These are phyloP conservation scores for Syzygium aromaticum DNA, from an alignment of 345 rosid genomes.

Conservation along the genomic window DNA sequence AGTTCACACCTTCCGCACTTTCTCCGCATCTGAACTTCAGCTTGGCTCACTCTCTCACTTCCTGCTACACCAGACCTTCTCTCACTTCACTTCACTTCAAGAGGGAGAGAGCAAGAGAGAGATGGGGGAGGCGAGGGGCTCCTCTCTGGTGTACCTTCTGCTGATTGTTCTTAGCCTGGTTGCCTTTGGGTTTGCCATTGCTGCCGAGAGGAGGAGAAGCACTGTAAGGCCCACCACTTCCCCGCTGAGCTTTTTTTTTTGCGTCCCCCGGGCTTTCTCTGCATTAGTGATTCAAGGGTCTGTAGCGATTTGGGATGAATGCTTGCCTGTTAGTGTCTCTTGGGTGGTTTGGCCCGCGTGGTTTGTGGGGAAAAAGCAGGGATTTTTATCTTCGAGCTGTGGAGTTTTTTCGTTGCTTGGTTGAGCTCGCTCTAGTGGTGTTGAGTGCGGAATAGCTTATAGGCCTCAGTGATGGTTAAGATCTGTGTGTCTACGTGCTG, in stretches of 20 bases:
- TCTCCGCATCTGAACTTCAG: neutral
- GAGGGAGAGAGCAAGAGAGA: neutral
- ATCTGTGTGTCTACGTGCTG: neutral
- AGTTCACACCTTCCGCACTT: neutral
- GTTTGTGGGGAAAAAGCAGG: neutral
- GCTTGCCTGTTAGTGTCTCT: neutral
- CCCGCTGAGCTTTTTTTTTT: neutral
- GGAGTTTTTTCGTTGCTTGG: neutral
- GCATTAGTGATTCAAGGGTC: neutral
- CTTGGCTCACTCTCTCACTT: neutral
- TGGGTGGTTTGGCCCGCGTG: neutral
- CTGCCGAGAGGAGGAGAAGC: slow-evolving; percentile 94
- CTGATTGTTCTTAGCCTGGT: slow-evolving; percentile 73
- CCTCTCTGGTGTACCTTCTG: slow-evolving; percentile 60
- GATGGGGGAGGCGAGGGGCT: slow-evolving; percentile 64
- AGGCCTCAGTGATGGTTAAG: neutral
- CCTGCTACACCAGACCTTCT: neutral
- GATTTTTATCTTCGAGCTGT: neutral
- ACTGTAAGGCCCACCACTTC: slow-evolving; percentile 22
- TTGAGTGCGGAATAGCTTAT: neutral
- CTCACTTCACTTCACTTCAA: neutral
- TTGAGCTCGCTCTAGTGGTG: neutral
- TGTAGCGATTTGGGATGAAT: neutral
- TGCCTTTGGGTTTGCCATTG: slow-evolving; percentile 91
- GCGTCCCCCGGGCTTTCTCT: neutral